These are phyloP conservation scores for Magnusiomyces magnusii DNA, from an alignment of 1,139 yeast species.

Conservation along the genomic window DNA sequence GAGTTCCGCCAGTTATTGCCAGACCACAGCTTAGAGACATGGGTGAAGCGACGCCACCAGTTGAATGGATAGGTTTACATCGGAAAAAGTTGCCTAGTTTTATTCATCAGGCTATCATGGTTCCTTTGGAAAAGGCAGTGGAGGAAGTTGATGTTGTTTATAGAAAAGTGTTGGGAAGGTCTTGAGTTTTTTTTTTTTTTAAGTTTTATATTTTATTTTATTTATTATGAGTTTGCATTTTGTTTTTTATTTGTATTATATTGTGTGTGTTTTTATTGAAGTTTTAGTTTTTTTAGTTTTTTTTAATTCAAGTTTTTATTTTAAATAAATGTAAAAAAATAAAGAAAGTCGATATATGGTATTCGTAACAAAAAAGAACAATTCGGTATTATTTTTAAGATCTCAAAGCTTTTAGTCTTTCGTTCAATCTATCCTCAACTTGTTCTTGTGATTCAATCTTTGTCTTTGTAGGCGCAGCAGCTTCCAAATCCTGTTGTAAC, in stretches of 20 bases:
- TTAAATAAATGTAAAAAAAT: too few relatives aligned
- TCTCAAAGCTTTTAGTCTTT: conserved; percentile 76
- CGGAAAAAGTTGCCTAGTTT: conserved; percentile 76
- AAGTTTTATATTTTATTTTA: not conserved
- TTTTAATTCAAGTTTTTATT: too few relatives aligned
- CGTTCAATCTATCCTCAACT: conserved; percentile 81
- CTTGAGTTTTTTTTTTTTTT: conserved; percentile 13
- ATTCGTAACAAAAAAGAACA: too few relatives aligned
- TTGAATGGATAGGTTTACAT: conserved; percentile 96
- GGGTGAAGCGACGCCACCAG: conserved; percentile 96
- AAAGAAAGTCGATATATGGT: too few relatives aligned
- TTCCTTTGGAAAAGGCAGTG: conserved; percentile 64
- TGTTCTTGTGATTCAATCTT: conserved; percentile 51
- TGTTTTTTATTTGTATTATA: not conserved
- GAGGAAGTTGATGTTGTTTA: conserved; percentile 43
- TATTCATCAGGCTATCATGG: conserved; percentile 72
- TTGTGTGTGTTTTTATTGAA: too few relatives aligned
- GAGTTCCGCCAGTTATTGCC: conserved; percentile 72
- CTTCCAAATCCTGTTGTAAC: conserved; percentile 69
- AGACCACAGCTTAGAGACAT: conserved; percentile 85
- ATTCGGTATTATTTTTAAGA: too few relatives aligned
- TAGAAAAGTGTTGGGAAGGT: conserved; percentile 23
- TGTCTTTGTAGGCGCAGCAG: conserved; percentile 31
- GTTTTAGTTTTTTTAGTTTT: too few relatives aligned
- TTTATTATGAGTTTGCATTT: not conserved